Evolutionary conservation across 202 grass and related monocot species (phyloP), one percentile per base, ranked within the genome.

Genomic region (Carex arenaria): DNA sequence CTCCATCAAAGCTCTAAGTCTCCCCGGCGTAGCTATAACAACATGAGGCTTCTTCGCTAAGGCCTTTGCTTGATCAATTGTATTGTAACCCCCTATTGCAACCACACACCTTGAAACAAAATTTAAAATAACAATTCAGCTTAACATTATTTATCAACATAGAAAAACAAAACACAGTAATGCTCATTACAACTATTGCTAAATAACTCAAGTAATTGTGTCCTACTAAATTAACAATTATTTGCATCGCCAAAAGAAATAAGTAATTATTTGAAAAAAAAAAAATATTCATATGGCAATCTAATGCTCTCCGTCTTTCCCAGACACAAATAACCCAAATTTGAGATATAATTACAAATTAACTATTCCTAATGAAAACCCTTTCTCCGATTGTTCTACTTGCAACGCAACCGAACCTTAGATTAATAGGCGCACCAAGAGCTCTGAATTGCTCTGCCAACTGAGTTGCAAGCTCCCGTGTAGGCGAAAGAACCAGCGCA

Each of bases 361-460:
- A 67, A 23, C 5, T 13, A 67, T 15, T 22, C 28, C 11, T 31
- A 64, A 6, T 31, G 28, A 14, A 67, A 43, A 70, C 0, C 36
- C 17, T 11, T 20, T 45, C 36, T 45, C 43, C 1, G 10, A 69
- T 69, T 43, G 45, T 55, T 77, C 34, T 56, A 30, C 61, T 63
- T 10, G 9, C 20, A 63, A 63, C 19, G 3, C 2, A 30, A 77
- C 13, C 45, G 28, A 54, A 78, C 76, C 92, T 86, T 74, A 95
- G 69, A 17, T 94, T 92, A 14, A 98, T 88, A 32, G 88, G 83
- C 19, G 93, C 85, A 11, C 93, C 93, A 78, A 98, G 88, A 30
- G 95, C 93, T 55, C 92, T 89, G 85, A 98, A 98, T 84, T 98
- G 95, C 87, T 95, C 93, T 12, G 86, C 86, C 51, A 98, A 87